phyloP scores from a whole-genome alignment of 768 basidiomycete species.

The Pulveroboletus frians region DNA sequence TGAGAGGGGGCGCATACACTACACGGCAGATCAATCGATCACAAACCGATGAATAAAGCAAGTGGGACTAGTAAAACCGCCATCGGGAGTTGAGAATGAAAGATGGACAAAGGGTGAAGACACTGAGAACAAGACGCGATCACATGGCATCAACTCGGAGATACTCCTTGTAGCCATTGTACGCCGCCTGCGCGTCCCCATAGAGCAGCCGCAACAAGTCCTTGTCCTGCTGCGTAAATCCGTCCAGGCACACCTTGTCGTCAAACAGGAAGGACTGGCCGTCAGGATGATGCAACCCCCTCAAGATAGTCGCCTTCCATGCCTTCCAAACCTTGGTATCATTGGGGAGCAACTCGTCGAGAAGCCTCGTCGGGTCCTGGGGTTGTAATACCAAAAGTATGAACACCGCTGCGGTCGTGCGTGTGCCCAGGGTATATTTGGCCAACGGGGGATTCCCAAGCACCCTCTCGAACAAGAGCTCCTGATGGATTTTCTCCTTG shows the following conservation, averaged over 20 bases:
- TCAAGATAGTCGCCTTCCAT: conserved; percentile 16
- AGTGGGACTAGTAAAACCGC: too few relatives aligned
- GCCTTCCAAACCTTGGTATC: conserved; percentile 18
- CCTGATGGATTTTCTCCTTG: conserved; percentile 14
- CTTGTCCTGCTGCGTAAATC: conserved; percentile 7
- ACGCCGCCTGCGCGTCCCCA: conserved; percentile 10
- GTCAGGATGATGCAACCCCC: background rate
- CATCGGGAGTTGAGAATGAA: background rate
- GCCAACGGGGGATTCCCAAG: conserved; percentile 12
- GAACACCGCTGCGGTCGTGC: conserved; percentile 18
- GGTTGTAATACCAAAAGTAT: conserved; percentile 9
- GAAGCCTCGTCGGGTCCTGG: conserved; percentile 2
- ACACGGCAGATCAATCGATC: too few relatives aligned
- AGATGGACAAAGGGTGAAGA: background rate
- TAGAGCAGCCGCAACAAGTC: conserved; percentile 9
- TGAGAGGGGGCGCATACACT: too few relatives aligned
- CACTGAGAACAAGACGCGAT: background rate
- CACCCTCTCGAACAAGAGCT: conserved; percentile 9
- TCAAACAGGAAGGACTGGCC: background rate
- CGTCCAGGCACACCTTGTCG: background rate
- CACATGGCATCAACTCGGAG: background rate
- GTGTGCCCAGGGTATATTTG: conserved; percentile 13
- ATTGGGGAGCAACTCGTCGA: conserved; percentile 17
- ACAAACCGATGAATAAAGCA: too few relatives aligned
- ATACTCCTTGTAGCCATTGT: conserved; percentile 11